A percentile compares a stretch with the other conserved stretches of the same genome.
phyloP scores from a whole-genome alignment of 139 green algal species.

The Trebouxia sp. region DNA sequence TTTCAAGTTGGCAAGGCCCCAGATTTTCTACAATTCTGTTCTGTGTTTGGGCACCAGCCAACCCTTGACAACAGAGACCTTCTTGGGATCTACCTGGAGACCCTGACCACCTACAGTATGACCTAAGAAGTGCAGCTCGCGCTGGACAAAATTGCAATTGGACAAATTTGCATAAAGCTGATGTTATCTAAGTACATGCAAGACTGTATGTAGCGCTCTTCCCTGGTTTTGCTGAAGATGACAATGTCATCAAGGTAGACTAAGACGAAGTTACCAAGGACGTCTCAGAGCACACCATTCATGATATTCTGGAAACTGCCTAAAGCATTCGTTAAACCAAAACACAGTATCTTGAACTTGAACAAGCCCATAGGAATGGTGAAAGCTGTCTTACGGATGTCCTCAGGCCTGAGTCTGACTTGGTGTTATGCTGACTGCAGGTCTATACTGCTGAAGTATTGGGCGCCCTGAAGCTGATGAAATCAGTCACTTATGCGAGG shows the following conservation, averaged over 20 bases:
- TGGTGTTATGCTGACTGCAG: constrained; percentile 39
- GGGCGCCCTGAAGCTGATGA: constrained; percentile 39
- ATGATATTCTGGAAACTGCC: constrained; percentile 49
- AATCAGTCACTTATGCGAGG: constrained; percentile 53
- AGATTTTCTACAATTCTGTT: not conserved
- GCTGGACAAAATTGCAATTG: not conserved
- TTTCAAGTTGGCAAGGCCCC: not conserved
- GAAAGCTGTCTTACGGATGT: constrained; percentile 39
- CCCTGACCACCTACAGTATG: not conserved
- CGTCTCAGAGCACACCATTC: constrained; percentile 41
- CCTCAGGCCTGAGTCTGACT: constrained; percentile 25
- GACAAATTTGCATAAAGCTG: not conserved
- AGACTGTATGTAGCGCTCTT: not conserved
- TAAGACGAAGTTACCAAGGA: not conserved
- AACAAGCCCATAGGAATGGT: constrained; percentile 40
- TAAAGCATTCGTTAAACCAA: constrained; percentile 54
- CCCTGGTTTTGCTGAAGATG: not conserved
- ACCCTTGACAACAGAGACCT: not conserved
- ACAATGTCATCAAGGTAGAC: not conserved
- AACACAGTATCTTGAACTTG: constrained; percentile 43
- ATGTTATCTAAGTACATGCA: no score
- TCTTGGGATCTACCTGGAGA: not conserved
- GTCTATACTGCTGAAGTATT: constrained; percentile 34
- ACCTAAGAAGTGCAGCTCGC: not conserved
- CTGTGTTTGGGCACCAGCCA: not conserved